Conservation (phyloP, 257 asterid species). For the Solanum etuberosum region DNA sequence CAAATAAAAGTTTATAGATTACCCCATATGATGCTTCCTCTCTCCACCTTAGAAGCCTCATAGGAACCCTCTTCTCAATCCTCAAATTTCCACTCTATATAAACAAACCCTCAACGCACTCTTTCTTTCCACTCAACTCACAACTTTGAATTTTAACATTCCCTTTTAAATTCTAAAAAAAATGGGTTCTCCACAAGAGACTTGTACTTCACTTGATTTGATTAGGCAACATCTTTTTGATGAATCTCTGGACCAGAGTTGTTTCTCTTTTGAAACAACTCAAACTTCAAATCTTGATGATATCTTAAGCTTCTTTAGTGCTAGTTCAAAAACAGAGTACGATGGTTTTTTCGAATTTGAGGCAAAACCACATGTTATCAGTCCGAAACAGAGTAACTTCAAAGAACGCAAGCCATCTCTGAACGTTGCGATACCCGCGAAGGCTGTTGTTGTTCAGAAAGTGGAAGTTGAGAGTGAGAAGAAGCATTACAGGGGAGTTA, state of each 20-base stretch:
- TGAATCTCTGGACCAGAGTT: slow-evolving; percentile 16
- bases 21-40: slow-evolving; percentile 17
- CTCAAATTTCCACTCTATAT: slow-evolving; percentile 17
- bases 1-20: background rate
- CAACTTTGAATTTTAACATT: background rate
- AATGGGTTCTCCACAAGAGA: slow-evolving; percentile 40
- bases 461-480: slow-evolving; percentile 5
- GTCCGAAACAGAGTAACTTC: background rate
- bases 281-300: background rate
- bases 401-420: slow-evolving; percentile 46
- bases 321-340: background rate
- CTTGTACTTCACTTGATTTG: slow-evolving; percentile 43
- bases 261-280: background rate
- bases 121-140: slow-evolving; percentile 24
- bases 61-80: slow-evolving; percentile 11
- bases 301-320: background rate
- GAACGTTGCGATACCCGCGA: slow-evolving; percentile 47
- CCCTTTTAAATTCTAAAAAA: background rate
- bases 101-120: slow-evolving; percentile 10
- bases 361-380: slow-evolving; percentile 10
- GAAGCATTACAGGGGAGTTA: slow-evolving; percentile 55
- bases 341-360: slow-evolving; percentile 22
- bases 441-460: background rate
- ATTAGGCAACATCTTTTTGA: slow-evolving; percentile 71
- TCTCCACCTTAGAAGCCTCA: slow-evolving; percentile 25